These are phyloP conservation scores for Sporisorium graminicola DNA, from an alignment of 1,284 basidiomycete genomes.

Conservation along the genomic window DNA sequence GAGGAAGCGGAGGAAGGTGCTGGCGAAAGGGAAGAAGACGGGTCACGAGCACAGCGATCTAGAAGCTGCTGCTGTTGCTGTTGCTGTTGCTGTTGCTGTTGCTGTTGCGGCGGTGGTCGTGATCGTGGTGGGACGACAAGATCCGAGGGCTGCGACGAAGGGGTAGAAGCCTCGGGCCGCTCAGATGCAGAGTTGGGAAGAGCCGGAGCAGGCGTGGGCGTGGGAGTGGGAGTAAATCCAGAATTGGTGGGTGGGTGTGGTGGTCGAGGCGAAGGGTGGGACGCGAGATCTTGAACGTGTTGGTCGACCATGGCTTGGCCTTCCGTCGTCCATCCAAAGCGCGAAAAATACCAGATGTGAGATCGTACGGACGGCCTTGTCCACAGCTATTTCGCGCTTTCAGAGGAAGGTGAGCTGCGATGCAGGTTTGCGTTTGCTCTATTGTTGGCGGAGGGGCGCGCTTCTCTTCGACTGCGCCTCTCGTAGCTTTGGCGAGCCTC, in stretches of 20 bases:
- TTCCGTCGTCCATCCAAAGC: constrained; percentile 11
- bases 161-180: constrained; percentile 4
- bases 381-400: neutral
- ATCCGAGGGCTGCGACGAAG: neutral
- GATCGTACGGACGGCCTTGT: constrained; percentile 18
- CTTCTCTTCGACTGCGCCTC: neutral
- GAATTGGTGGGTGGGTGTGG: constrained; percentile 14
- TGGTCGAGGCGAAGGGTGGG: constrained; percentile 30
- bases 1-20: constrained; percentile 37
- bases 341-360: constrained; percentile 19
- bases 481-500: constrained; percentile 1
- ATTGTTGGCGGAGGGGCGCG: constrained; percentile 1
- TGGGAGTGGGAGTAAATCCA: constrained; percentile 12
- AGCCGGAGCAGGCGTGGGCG: neutral
- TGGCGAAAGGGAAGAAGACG: constrained; percentile 38
- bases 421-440: neutral
- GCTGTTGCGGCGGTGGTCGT: constrained; percentile 12
- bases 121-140: neutral
- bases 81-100: constrained; percentile 7
- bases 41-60: constrained; percentile 21
- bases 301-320: constrained; percentile 22
- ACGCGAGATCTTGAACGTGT: constrained; percentile 22
- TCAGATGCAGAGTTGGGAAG: constrained; percentile 4
- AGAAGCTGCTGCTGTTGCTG: constrained; percentile 13
- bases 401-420: neutral